phyloP scores from a whole-genome alignment of 2,329 filamentous ascomycete species.

The Fusarium lateritium region DNA sequence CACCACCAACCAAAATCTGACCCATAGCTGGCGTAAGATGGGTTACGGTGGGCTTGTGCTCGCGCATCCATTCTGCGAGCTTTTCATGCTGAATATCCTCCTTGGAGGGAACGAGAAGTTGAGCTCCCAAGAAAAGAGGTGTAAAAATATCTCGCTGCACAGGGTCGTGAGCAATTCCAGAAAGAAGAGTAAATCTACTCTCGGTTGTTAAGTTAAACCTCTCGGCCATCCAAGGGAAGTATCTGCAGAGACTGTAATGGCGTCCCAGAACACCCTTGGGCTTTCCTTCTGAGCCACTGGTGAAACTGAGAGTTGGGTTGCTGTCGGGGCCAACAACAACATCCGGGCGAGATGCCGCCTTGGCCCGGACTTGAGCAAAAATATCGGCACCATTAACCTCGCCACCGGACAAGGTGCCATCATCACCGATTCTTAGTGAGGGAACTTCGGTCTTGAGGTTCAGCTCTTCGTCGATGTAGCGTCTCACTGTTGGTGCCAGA shows the following conservation, averaged over 20 bases:
- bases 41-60: slow-evolving; percentile 81
- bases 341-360: slow-evolving; percentile 71
- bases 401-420: slow-evolving; percentile 21
- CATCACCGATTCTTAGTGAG: slow-evolving; percentile 16
- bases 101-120: slow-evolving; percentile 81
- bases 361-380: slow-evolving; percentile 58
- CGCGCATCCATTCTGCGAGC: slow-evolving; percentile 85
- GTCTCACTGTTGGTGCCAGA: slow-evolving; percentile 15
- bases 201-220: slow-evolving; percentile 81
- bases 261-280: slow-evolving; percentile 91
- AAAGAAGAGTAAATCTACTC: slow-evolving; percentile 85
- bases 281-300: slow-evolving; percentile 80
- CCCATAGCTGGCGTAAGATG: slow-evolving; percentile 98
- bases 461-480: slow-evolving; percentile 20
- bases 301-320: slow-evolving; percentile 66
- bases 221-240: slow-evolving; percentile 95
- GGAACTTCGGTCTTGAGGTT: slow-evolving; percentile 28
- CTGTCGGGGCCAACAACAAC: slow-evolving; percentile 86
- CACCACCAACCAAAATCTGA: slow-evolving; percentile 91
- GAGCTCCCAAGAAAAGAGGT: slow-evolving; percentile 87
- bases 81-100: slow-evolving; percentile 90
- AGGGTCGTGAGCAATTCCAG: slow-evolving; percentile 85
- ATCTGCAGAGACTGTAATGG: slow-evolving; percentile 88
- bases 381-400: slow-evolving; percentile 21
- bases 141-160: slow-evolving; percentile 83